Evolutionary conservation across 2,329 filamentous ascomycete species (phyloP).

Genomic region (Colletotrichum siamense): DNA sequence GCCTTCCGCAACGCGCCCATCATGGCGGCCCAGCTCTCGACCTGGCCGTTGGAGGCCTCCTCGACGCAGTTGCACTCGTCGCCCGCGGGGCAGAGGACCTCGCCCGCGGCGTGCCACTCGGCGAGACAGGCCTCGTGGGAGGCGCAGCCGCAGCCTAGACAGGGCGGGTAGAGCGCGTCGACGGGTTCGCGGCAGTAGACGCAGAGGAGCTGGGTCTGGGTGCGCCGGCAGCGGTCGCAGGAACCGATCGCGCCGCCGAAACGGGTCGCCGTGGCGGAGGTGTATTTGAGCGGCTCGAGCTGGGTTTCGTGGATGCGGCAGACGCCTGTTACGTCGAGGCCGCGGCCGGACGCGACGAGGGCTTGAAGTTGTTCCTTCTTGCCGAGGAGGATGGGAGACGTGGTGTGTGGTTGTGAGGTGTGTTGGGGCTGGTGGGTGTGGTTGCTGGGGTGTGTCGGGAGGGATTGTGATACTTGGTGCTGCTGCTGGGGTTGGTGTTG

Average conservation of each 20-base stretch:
- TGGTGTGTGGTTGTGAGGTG: conserved; percentile 35
- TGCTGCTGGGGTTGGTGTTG: conserved; percentile 34
- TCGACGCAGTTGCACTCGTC: conserved; percentile 69
- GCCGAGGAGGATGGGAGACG: conserved; percentile 60
- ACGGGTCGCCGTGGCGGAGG: conserved; percentile 39
- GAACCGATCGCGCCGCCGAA: conserved; percentile 54
- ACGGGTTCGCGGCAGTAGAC: conserved; percentile 68
- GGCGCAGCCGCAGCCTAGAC: conserved; percentile 67
- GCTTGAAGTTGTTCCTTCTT: conserved; percentile 59
- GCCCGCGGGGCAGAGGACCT: conserved; percentile 64
- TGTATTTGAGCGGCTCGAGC: conserved; percentile 62
- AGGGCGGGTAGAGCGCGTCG: conserved; percentile 64
- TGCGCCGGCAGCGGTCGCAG: conserved; percentile 55
- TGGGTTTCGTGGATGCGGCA: conserved; percentile 68
- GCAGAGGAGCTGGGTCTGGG: conserved; percentile 64
- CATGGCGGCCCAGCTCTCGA: conserved; percentile 67
- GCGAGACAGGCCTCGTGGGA: conserved; percentile 64
- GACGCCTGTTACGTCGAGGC: conserved; percentile 67
- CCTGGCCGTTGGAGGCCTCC: conserved; percentile 60
- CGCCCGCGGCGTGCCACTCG: conserved; percentile 63
- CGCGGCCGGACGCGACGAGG: conserved; percentile 57
- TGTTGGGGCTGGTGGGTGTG: neutral
- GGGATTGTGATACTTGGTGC: conserved; percentile 43
- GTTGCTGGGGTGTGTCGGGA: conserved; percentile 20
- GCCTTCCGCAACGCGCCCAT: conserved; percentile 46